Evolutionary conservation across 2,329 filamentous ascomycete genomes (phyloP).

Genomic region (Trichoderma cornu-damae): DNA sequence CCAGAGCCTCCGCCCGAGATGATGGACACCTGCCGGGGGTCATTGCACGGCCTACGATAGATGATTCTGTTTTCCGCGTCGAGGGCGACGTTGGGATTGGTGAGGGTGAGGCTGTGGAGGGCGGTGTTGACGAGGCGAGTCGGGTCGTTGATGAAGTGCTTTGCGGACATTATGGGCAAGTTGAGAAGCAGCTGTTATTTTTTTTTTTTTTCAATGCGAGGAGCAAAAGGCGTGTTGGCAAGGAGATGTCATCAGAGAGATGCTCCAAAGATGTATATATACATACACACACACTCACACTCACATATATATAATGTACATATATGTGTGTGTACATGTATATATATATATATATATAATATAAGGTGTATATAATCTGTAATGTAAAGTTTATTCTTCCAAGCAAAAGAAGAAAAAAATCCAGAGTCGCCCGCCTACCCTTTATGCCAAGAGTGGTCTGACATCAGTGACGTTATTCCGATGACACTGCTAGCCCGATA

Average conservation of each 20-base stretch:
- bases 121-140: slow-evolving; percentile 71
- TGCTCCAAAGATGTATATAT: not conserved
- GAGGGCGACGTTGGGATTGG: slow-evolving; percentile 77
- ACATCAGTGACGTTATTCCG: slow-evolving; percentile 13
- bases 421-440: too few relatives aligned
- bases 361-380: too few relatives aligned
- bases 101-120: slow-evolving; percentile 70
- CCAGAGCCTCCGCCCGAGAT: slow-evolving; percentile 85
- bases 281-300: too few relatives aligned
- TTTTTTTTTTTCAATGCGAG: too few relatives aligned
- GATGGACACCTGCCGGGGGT: slow-evolving; percentile 65
- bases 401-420: not conserved
- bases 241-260: not conserved
- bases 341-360: too few relatives aligned
- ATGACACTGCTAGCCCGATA: not conserved
- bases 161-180: slow-evolving; percentile 46
- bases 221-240: too few relatives aligned
- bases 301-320: too few relatives aligned
- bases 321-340: too few relatives aligned
- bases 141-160: slow-evolving; percentile 88
- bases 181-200: not conserved
- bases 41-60: slow-evolving; percentile 59
- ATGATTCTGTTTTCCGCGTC: slow-evolving; percentile 78
- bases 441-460: slow-evolving; percentile 5
- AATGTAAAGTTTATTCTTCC: too few relatives aligned